Percentiles rank a stretch among this genome's conserved stretches.
phyloP scores from a whole-genome alignment of 2,329 filamentous ascomycete species.

The Penicillium sp. region DNA sequence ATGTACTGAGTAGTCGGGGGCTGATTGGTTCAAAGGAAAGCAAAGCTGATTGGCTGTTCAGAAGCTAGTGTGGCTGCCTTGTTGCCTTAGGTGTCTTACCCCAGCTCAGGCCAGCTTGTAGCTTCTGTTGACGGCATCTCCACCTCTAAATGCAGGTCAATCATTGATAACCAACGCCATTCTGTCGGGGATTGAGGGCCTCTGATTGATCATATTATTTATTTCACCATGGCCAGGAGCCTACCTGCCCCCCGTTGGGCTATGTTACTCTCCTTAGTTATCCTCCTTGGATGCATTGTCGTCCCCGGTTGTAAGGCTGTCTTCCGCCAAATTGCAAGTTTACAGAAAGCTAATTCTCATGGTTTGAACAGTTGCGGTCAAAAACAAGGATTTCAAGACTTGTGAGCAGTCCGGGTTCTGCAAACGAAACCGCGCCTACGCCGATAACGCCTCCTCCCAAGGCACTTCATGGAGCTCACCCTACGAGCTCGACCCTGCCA shows the following conservation, averaged over 20 bases:
- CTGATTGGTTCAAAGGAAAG: neutral
- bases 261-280: constrained; percentile 59
- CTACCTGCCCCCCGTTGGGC: constrained; percentile 62
- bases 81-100: constrained; percentile 26
- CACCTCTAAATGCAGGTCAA: constrained; percentile 31
- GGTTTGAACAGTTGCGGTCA: constrained; percentile 66
- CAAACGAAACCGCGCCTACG: constrained; percentile 86
- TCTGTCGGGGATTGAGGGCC: constrained; percentile 32
- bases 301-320: constrained; percentile 60
- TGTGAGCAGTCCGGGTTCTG: constrained; percentile 96
- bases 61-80: constrained; percentile 12
- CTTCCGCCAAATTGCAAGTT: neutral
- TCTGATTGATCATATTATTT: constrained; percentile 29
- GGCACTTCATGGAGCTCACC: constrained; percentile 72
- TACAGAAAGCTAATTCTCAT: constrained; percentile 5
- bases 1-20: neutral
- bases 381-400: constrained; percentile 96
- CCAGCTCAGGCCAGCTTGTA: constrained; percentile 38
- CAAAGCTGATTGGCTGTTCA: neutral
- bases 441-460: constrained; percentile 67
- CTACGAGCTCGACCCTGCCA: constrained; percentile 70
- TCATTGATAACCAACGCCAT: constrained; percentile 16
- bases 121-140: constrained; percentile 19
- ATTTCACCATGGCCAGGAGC: constrained; percentile 49
- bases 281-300: constrained; percentile 59